Conservation (phyloP, 192 early-diverging fungal species). For the Oehlia diaphana region DNA sequence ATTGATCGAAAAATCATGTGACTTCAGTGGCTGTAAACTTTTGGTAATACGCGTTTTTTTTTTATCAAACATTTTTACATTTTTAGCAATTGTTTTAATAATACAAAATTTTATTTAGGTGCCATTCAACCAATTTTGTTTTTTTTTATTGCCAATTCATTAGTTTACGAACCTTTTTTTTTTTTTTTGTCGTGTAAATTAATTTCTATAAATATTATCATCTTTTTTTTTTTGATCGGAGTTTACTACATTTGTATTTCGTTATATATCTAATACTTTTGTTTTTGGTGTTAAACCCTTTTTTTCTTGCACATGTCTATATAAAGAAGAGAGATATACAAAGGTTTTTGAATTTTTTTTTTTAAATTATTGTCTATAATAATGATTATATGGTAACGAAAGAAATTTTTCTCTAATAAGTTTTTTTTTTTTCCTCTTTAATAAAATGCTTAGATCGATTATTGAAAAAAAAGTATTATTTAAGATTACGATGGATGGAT, state of each 20-base stretch:
- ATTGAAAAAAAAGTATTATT: no score
- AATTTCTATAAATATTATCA: neutral
- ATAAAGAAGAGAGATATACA: neutral
- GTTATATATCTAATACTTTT: neutral
- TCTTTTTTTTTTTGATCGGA: neutral
- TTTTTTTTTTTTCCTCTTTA: neutral
- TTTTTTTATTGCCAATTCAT: conserved; percentile 18
- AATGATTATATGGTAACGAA: neutral
- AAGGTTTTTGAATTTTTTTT: neutral
- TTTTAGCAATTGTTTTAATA: no score
- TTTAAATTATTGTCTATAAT: no score
- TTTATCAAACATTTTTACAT: no score
- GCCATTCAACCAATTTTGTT: conserved; percentile 17
- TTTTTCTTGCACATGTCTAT: neutral
- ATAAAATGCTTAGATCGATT: neutral
- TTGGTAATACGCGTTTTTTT: no score
- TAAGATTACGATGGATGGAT: neutral
- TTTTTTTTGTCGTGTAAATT: neutral
- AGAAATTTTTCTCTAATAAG: neutral
- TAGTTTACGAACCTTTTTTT: no score
- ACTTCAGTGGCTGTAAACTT: no score
- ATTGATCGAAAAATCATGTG: no score
- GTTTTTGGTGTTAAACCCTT: neutral
- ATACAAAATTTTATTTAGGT: no score
- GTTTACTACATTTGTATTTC: neutral